Evolutionary conservation across 306 rosid genomes (phyloP).

Genomic region (Casuarina cunninghamiana): DNA sequence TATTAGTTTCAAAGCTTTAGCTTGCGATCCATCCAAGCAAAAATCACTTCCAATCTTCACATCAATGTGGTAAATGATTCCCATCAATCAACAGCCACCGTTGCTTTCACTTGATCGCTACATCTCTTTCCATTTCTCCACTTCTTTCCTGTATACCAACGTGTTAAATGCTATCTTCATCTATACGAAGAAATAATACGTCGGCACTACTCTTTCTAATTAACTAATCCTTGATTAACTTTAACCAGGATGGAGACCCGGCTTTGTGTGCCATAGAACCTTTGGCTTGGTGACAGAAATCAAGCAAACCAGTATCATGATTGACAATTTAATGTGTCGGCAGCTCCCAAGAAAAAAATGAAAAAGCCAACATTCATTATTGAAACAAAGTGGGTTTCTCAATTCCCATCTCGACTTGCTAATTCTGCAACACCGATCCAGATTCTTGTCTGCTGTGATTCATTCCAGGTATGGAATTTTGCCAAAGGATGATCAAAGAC

Average conservation of each 20-base stretch:
- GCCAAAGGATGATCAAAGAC: constrained; percentile 8
- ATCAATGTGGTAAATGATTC: constrained; percentile 77
- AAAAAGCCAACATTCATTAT: too few relatives aligned
- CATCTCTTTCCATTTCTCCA: constrained; percentile 24
- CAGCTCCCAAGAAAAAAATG: too few relatives aligned
- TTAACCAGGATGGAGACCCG: neutral
- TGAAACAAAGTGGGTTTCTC: too few relatives aligned
- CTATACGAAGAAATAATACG: neutral
- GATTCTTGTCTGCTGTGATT: too few relatives aligned
- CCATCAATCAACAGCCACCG: constrained; percentile 60
- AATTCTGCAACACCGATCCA: too few relatives aligned
- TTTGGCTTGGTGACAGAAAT: too few relatives aligned
- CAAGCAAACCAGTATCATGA: too few relatives aligned
- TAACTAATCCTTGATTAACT: constrained; percentile 6
- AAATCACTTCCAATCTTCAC: constrained; percentile 63
- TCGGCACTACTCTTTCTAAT: neutral
- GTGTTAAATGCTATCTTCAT: neutral
- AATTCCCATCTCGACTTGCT: too few relatives aligned
- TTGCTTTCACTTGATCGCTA: constrained; percentile 39
- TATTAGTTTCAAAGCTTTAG: constrained; percentile 70
- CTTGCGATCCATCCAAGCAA: constrained; percentile 99
- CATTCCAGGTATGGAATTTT: too few relatives aligned
- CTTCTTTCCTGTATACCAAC: neutral
- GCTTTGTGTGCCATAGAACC: neutral
- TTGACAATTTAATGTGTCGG: too few relatives aligned